phyloP scores from a whole-genome alignment of 169 alveolate genomes.

The Blepharisma undulans region DNA sequence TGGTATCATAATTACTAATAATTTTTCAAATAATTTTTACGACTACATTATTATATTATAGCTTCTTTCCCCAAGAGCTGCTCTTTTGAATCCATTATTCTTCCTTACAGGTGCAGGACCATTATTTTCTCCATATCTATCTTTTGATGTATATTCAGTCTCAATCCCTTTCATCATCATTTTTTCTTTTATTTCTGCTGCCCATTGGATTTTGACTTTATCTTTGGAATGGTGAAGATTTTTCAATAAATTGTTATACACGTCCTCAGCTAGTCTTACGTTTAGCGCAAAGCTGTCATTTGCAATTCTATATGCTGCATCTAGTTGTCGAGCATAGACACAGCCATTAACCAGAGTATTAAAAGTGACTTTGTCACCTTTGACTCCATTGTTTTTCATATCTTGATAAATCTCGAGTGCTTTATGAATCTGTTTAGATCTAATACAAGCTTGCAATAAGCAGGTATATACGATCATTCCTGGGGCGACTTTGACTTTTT shows the following conservation, averaged over 20 bases:
- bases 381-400: slow-evolving; percentile 75
- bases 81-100: neutral
- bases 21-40: too few relatives aligned
- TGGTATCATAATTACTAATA: too few relatives aligned
- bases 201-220: slow-evolving; percentile 19
- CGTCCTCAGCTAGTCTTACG: slow-evolving; percentile 42
- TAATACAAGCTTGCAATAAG: slow-evolving; percentile 86
- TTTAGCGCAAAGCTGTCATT: slow-evolving; percentile 20
- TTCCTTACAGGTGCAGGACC: neutral
- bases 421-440: slow-evolving; percentile 66
- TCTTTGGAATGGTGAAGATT: neutral
- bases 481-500: neutral
- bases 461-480: slow-evolving; percentile 81
- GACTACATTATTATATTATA: neutral
- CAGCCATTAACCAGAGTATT: slow-evolving; percentile 81
- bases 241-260: slow-evolving; percentile 27
- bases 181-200: neutral
- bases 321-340: slow-evolving; percentile 38
- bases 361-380: slow-evolving; percentile 85
- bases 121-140: neutral
- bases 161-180: slow-evolving; percentile 6
- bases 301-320: slow-evolving; percentile 27
- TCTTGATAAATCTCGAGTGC: slow-evolving; percentile 72
- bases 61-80: neutral
- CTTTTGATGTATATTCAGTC: neutral